phyloP scores from a whole-genome alignment of 495 filamentous ascomycete species.

The Mytilinidion resinicola region DNA sequence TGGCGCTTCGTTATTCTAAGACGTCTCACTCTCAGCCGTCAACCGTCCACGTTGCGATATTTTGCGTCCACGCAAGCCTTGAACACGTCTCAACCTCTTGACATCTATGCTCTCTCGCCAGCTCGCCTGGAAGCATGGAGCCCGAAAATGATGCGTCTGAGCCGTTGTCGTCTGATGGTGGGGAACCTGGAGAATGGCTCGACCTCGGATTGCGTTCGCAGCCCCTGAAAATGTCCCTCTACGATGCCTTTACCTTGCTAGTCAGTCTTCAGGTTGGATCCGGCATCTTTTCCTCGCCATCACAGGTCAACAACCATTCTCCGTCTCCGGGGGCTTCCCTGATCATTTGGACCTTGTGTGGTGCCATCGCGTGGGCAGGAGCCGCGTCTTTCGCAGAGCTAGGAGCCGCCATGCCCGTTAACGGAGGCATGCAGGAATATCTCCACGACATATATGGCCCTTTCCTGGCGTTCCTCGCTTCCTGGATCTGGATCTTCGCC shows the following conservation, averaged over 20 bases:
- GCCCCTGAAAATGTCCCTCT: not conserved
- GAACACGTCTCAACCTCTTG: too few relatives aligned
- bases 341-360: constrained; percentile 40
- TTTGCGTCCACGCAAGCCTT: too few relatives aligned
- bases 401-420: constrained; percentile 38
- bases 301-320: constrained; percentile 35
- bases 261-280: constrained; percentile 42
- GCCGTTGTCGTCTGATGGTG: too few relatives aligned
- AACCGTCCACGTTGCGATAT: too few relatives aligned
- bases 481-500: constrained; percentile 36
- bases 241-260: not conserved
- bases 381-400: constrained; percentile 43
- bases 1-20: too few relatives aligned
- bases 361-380: constrained; percentile 42
- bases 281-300: constrained; percentile 41
- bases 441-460: constrained; percentile 35
- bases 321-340: constrained; percentile 29
- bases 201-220: too few relatives aligned
- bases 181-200: too few relatives aligned
- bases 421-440: constrained; percentile 45
- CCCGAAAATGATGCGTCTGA: too few relatives aligned
- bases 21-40: too few relatives aligned
- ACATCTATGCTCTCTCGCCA: too few relatives aligned
- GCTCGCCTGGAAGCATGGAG: too few relatives aligned
- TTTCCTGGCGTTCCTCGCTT: constrained; percentile 34